Evolutionary conservation across 345 rosid genomes (phyloP), one percentile per base, ranked within the genome.

Genomic region (Pistacia integerrima): DNA sequence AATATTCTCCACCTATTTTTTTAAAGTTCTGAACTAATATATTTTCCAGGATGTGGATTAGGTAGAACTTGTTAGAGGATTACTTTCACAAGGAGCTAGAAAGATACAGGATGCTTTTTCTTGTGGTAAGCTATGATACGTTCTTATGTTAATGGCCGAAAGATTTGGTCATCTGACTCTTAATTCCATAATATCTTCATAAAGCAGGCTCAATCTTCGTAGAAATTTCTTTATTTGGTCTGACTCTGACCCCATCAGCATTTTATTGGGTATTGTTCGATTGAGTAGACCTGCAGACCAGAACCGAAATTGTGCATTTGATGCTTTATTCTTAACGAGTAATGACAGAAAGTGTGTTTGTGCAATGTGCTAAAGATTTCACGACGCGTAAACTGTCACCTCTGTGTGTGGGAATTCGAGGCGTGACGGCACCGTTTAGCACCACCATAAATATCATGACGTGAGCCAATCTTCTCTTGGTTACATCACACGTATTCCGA

Each of bases 51-150:
- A 70, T 14, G 74, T 20, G 83, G 80, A 67, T 74, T n/a, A 48
- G 18, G 71, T 56, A 49, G 41, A 35, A 73, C 55, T 73, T 62
- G 1, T 0, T 68, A 51, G 22, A 18, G 56, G 64, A 41, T 41
- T 63, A 17, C 59, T 48, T 67, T 33, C 62, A 36, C 54, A 8
- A 11, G 10, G 10, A 2, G 28, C 64, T 16, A 68, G 55, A 63
- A 73, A 70, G 78, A 65, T 78, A 30, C 8, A 58, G 63, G 58
- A 4, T 17, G 46, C 72, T 65, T 70, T 79, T 64, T 18, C 76
- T 54, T 54, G 54, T 12, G 36, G 48, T 49, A 28, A 55, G 11
- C 55, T 28, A 5, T 62, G 72, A 49, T 58, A 14, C n/a, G 61
- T 66, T 14, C 0, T 38, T 1, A 17, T n/a, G 22, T 61, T 61